Evolutionary conservation across 2,329 filamentous ascomycete genomes (phyloP), one percentile per base, ranked within the genome.

Genomic region (Pseudogymnoascus sp.): DNA sequence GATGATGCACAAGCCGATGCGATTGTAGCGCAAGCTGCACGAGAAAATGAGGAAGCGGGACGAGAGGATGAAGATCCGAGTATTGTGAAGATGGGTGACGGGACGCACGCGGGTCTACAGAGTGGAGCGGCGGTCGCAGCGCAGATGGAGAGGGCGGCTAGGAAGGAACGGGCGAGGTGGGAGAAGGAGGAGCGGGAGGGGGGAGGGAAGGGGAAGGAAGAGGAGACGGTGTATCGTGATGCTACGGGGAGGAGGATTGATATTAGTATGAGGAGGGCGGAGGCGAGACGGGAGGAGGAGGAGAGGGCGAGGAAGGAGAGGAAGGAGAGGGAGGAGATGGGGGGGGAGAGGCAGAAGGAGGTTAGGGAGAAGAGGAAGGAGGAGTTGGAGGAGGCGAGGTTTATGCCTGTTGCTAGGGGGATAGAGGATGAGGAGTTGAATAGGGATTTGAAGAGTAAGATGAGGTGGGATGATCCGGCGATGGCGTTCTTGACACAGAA

Each of bases 211-310:
- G 76, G 73, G 0, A 72, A 75, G 62, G 82, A 83, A 33, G 82
- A 87, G 69, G 91, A 97, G 75, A 96, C 93, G 0, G 92, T 97
- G 25, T 97, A 97, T 73, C 89, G 94, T 69, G 94, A 99, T 75
- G 94, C 95, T 9, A 94, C 89, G 2, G 94, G 94, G 10, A 84
- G 92, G n/a, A 87, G 96, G 61, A 92, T 99, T 66, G 96, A 99
- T 71, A 84, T 97, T 25, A 87, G 87, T 15, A 90, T 96, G 88
- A 91, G 90, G 74, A 84, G 92, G 25, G 92, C 91, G 18, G 92
- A 97, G 74, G 88, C 90, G 59, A 83, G 90, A n/a, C 83, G 85
- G 59, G 90, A 89, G 67, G 88, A 87, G 0, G 87, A 92, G 69
- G 87, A 90, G 67, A 84, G 86, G 59, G 86, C 80, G 59, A 74